Base-by-base conservation (phyloP, 225 moss, liverwort and hornwort species). In the Physcomitrium patens region DNA sequence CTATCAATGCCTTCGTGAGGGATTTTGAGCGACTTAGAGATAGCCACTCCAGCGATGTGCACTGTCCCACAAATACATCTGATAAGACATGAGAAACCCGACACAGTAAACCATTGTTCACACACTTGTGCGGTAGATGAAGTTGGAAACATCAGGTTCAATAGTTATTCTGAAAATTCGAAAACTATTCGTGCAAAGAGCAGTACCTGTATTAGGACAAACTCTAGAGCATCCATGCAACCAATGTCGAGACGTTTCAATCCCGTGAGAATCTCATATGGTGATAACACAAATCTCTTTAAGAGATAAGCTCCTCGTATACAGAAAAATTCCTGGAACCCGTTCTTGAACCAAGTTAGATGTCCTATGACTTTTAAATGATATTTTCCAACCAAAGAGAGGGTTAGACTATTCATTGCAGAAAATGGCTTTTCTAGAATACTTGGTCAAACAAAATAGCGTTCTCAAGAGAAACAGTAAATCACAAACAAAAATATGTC, bases 241-340 rank as follows among this genome's bases (percentile, higher is more conserved):
- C 94, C 94, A 67, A 96, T 85, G 70, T 96, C 96, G 55, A 96
- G 89, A 22, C 85, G 84, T 37, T 73, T 89, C 74, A 96, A 63
- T 64, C 92, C 81, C 8, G 80, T 63, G 3, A 88, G 75, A 51
- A 78, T 1, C 42, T 79, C 73, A 49, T 89, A 76, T 1, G 92
- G 91, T n/a, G 94, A 96, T 24, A 96, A 72, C 9, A 91, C 57
- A 67, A 94, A 94, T 51, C 83, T 86, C 42, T 79, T 92, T 48
- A 96, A 65, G 24, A 79, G 69, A 42, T 90, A 89, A 6, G 92
- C 88, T 62, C 96, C 96, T 8, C 96, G 82, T 5, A 96, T 83
- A 48, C 88, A 91, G 0, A 96, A 16, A 58, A 77, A 80, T 24
- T 84, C 67, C 94, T 94, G 77, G 71, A 63, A 68, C 48, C 17